These are phyloP conservation scores for Lasiosphaeris hirsuta DNA, from an alignment of 495 filamentous ascomycete species.

Conservation along the genomic window DNA sequence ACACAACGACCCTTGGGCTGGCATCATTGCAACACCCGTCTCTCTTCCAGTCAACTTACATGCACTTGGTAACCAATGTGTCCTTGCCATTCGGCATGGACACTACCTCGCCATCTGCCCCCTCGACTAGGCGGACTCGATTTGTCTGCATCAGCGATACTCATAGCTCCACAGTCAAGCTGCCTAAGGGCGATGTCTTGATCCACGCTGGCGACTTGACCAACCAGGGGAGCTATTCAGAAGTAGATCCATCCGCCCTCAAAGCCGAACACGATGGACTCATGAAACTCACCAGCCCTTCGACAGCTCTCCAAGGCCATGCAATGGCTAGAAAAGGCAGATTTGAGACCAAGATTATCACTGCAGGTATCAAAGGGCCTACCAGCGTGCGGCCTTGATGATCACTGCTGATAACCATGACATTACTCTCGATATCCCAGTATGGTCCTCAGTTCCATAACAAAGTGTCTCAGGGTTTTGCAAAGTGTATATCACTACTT, in stretches of 20 bases:
- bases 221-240: slow-evolving; percentile 66
- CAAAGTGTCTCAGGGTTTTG: slow-evolving; percentile 52
- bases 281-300: background rate
- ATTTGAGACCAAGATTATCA: slow-evolving; percentile 81
- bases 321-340: slow-evolving; percentile 73
- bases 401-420: slow-evolving; percentile 59
- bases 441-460: slow-evolving; percentile 58
- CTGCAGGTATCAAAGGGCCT: slow-evolving; percentile 61
- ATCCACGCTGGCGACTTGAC: slow-evolving; percentile 90
- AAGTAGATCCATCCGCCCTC: slow-evolving; percentile 18
- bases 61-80: background rate
- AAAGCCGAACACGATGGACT: too few relatives aligned
- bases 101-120: slow-evolving; percentile 3
- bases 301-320: slow-evolving; percentile 47
- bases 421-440: slow-evolving; percentile 61
- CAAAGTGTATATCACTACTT: slow-evolving; percentile 55
- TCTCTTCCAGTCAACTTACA: too few relatives aligned
- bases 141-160: slow-evolving; percentile 84
- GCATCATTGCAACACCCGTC: too few relatives aligned
- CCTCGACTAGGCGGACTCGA: slow-evolving; percentile 35
- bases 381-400: too few relatives aligned
- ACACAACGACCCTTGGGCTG: too few relatives aligned
- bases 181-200: slow-evolving; percentile 82
- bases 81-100: background rate
- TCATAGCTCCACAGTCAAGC: slow-evolving; percentile 62